Conservation (phyloP, 2,329 filamentous ascomycete species). For the Anisogramma anomala region DNA sequence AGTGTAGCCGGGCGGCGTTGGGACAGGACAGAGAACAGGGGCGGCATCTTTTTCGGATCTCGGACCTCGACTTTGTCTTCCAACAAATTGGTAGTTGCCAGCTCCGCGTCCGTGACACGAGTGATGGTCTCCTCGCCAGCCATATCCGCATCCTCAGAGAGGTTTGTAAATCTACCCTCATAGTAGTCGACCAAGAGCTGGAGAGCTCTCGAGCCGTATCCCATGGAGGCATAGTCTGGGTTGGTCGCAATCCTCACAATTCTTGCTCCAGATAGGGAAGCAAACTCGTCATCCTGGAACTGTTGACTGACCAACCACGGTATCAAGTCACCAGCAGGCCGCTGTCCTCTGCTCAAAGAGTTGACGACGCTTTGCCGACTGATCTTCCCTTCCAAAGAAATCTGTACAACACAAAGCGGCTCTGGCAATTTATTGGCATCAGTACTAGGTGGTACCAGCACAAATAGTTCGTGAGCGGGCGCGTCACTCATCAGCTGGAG, state of each 20-base stretch:
- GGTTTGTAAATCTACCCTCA: slow-evolving; percentile 77
- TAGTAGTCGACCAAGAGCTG: slow-evolving; percentile 86
- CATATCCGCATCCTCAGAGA: slow-evolving; percentile 57
- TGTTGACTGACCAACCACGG: slow-evolving; percentile 97
- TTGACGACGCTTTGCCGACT: slow-evolving; percentile 86
- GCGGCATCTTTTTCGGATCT: slow-evolving; percentile 84
- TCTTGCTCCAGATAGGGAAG: slow-evolving; percentile 79
- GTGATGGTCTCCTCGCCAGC: slow-evolving; percentile 54
- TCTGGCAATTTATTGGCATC: slow-evolving; percentile 72
- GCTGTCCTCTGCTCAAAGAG: slow-evolving; percentile 75
- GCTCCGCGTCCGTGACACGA: slow-evolving; percentile 70
- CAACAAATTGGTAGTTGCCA: slow-evolving; percentile 63
- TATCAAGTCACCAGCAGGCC: slow-evolving; percentile 85
- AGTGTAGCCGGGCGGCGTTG: slow-evolving; percentile 70
- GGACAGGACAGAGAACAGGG: slow-evolving; percentile 77
- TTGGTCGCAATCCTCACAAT: slow-evolving; percentile 93
- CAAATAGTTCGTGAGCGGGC: slow-evolving; percentile 90
- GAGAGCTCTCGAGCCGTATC: slow-evolving; percentile 82
- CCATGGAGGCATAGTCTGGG: slow-evolving; percentile 84
- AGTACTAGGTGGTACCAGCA: slow-evolving; percentile 79
- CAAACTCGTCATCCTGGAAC: slow-evolving; percentile 96
- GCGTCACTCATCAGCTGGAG: slow-evolving; percentile 98
- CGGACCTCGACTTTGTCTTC: slow-evolving; percentile 83
- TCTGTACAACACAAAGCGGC: slow-evolving; percentile 87
- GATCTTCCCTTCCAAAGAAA: slow-evolving; percentile 89